Conservation (phyloP, 345 rosid genomes). For the Lenwebbia sp. region DNA sequence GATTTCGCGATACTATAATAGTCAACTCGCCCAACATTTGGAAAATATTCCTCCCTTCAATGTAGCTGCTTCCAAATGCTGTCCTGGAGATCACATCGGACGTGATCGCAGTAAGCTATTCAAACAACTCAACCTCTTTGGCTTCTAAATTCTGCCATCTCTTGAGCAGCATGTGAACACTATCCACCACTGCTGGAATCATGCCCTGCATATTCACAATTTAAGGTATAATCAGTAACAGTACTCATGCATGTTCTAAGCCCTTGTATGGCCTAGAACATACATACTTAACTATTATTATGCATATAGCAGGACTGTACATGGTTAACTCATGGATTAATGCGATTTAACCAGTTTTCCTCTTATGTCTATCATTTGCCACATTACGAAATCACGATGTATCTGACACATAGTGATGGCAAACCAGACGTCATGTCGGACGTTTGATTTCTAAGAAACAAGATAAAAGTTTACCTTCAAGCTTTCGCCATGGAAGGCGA, state of each 20-base stretch:
- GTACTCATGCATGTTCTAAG: not conserved
- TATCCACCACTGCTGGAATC: constrained; percentile 20
- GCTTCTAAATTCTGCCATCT: constrained; percentile 22
- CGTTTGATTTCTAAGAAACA: not conserved
- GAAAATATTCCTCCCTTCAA: constrained; percentile 29
- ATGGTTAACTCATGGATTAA: not conserved
- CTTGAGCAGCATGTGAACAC: constrained; percentile 28
- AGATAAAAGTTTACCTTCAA: constrained; percentile 14
- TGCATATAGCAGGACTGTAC: not conserved
- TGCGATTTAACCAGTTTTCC: not conserved
- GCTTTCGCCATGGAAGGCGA: constrained; percentile 34
- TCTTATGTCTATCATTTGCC: not conserved
- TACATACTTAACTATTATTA: not conserved
- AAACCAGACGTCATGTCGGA: not conserved
- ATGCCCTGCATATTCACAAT: constrained; percentile 3
- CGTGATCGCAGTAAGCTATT: constrained; percentile 25
- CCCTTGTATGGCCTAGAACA: not conserved
- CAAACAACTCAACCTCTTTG: constrained; percentile 24
- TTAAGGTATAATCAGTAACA: not conserved
- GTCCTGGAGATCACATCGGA: constrained; percentile 35
- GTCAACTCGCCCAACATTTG: constrained; percentile 10
- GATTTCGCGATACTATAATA: not conserved
- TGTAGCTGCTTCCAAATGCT: constrained; percentile 36
- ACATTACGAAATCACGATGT: not conserved
- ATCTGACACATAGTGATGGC: not conserved